Percentiles rank a stretch among this genome's conserved stretches.
Evolutionary conservation across 257 asterid species (phyloP).

Genomic region (Linaria vulgaris): DNA sequence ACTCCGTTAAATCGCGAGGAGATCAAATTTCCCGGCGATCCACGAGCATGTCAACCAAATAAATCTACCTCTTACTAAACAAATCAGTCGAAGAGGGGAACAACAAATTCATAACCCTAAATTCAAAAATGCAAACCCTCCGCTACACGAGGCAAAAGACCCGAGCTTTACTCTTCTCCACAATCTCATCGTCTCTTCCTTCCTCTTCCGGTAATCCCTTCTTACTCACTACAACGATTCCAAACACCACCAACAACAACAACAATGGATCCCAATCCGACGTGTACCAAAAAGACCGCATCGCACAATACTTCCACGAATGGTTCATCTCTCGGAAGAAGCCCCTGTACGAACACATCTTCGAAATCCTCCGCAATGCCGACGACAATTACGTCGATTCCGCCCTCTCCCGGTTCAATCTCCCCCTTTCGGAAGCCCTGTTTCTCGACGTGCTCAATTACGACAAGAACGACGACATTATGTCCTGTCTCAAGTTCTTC

Average conservation of each 20-base stretch:
- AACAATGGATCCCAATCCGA: slow-evolving; percentile 24
- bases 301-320: slow-evolving; percentile 45
- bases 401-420: slow-evolving; percentile 49
- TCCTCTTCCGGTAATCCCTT: slow-evolving; percentile 3
- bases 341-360: slow-evolving; percentile 52
- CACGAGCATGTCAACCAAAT: background rate
- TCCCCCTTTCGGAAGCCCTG: slow-evolving; percentile 46
- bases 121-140: slow-evolving; percentile 34
- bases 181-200: background rate
- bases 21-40: no score
- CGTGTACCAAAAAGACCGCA: slow-evolving; percentile 27
- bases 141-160: slow-evolving; percentile 34
- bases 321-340: slow-evolving; percentile 66
- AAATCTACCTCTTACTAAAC: background rate
- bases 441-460: slow-evolving; percentile 60
- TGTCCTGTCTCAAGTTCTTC: slow-evolving; percentile 74
- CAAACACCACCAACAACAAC: background rate
- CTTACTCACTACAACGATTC: background rate
- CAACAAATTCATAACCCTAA: background rate
- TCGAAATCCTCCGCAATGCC: slow-evolving; percentile 49
- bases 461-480: slow-evolving; percentile 49
- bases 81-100: background rate
- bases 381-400: slow-evolving; percentile 47
- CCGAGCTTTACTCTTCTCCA: slow-evolving; percentile 30
- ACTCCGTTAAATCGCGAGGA: no score